phyloP scores from a whole-genome alignment of 2,329 filamentous ascomycete species.

The Atkinsonella hypoxylon region DNA sequence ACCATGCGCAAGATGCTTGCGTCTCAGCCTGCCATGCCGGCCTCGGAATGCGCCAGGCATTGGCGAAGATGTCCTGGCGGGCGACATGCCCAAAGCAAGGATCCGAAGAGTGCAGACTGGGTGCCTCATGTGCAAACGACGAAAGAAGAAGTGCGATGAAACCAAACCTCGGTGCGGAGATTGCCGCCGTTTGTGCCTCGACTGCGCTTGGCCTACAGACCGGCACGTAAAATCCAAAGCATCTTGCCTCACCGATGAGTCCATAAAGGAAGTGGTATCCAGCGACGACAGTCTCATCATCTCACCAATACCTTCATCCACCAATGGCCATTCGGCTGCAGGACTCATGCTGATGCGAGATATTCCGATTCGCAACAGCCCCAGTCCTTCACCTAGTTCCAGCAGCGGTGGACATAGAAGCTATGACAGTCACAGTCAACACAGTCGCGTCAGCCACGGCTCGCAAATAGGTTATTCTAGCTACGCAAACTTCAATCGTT shows the following conservation, averaged over 20 bases:
- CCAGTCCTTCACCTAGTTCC: slow-evolving; percentile 12
- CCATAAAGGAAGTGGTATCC: slow-evolving; percentile 1
- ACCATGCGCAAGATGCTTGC: slow-evolving; percentile 21
- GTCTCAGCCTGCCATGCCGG: slow-evolving; percentile 20
- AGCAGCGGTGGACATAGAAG: slow-evolving; percentile 8
- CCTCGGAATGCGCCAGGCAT: slow-evolving; percentile 13
- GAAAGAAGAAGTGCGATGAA: slow-evolving; percentile 38
- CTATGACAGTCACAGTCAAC: slow-evolving; percentile 9
- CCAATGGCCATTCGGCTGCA: not conserved
- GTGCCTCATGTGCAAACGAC: slow-evolving; percentile 31
- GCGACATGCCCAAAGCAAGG: slow-evolving; percentile 20
- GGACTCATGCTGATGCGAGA: slow-evolving; percentile 8
- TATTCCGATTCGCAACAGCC: slow-evolving; percentile 12
- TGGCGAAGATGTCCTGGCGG: slow-evolving; percentile 3
- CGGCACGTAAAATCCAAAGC: slow-evolving; percentile 11
- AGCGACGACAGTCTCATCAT: not conserved
- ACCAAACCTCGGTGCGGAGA: slow-evolving; percentile 28
- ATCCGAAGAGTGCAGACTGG: slow-evolving; percentile 26
- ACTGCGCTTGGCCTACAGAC: slow-evolving; percentile 20
- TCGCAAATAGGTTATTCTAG: not conserved
- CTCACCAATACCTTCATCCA: not conserved
- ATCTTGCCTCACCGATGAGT: slow-evolving; percentile 5
- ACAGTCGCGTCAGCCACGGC: slow-evolving; percentile 4
- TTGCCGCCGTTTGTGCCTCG: slow-evolving; percentile 23
- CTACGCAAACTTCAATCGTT: slow-evolving; percentile 4